These are phyloP conservation scores for Oropetium thomaeum DNA, from an alignment of 176 grass and related monocot genomes.

Conservation along the genomic window DNA sequence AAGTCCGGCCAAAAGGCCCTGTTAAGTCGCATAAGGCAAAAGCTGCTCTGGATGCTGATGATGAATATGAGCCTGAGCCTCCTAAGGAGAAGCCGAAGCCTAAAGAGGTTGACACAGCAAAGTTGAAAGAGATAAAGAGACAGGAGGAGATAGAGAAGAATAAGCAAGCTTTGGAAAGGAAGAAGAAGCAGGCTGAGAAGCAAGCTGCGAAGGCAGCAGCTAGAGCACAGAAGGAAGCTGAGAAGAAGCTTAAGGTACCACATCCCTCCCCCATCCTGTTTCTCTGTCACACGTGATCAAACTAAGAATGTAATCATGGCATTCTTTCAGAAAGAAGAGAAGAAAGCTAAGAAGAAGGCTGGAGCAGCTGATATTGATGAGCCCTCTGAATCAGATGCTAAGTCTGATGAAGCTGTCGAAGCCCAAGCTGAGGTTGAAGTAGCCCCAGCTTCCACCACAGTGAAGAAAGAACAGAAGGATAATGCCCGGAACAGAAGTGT, in stretches of 20 bases:
- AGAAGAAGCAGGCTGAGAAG: conserved; percentile 93
- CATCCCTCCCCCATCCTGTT: neutral
- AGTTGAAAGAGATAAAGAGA: conserved; percentile 84
- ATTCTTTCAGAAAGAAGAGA: conserved; percentile 75
- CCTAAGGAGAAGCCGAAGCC: conserved; percentile 56
- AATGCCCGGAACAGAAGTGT: conserved; percentile 33
- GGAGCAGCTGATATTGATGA: conserved; percentile 39
- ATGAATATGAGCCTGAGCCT: conserved; percentile 38
- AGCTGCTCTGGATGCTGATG: conserved; percentile 36
- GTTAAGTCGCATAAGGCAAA: conserved; percentile 42
- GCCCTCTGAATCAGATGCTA: conserved; percentile 51
- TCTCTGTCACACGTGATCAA: neutral
- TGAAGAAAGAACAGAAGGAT: conserved; percentile 64
- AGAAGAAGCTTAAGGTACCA: conserved; percentile 73
- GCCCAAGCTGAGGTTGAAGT: conserved; percentile 32
- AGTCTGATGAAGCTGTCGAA: conserved; percentile 62
- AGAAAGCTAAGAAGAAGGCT: conserved; percentile 72
- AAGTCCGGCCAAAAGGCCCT: conserved; percentile 40
- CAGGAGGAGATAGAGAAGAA: conserved; percentile 93
- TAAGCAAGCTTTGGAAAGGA: conserved; percentile 76
- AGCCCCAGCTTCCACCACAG: conserved; percentile 10
- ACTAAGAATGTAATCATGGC: neutral
- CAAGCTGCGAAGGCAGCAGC: conserved; percentile 62
- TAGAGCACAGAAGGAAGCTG: conserved; percentile 76
- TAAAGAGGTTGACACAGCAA: conserved; percentile 60